Base-by-base conservation (phyloP, 2,329 filamentous ascomycete species). In the Xylariomycetidae sp. region DNA sequence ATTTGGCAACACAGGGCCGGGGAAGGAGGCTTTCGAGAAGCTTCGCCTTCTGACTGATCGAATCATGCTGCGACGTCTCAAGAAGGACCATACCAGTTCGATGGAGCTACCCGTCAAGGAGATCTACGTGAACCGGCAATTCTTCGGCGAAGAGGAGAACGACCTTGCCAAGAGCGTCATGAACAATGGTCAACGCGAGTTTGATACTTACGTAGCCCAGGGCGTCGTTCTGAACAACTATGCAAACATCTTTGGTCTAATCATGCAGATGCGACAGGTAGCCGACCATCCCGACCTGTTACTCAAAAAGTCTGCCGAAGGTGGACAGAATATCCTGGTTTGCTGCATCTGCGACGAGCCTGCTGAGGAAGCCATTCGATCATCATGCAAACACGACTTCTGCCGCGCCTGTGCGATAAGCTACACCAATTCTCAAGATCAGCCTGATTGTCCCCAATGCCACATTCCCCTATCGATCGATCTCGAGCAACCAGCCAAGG, bases 181-280 rank as follows among this genome's bases (percentile, higher is more conserved):
- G 88, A 87, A 81, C 12, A 94, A 86, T 54, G 84, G 86, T 6
- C 77, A 82, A 38, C 83, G 92, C 41, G 82, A 88, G 50, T 98
- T 97, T 47, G 87, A 97, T 54, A 97, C 89, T 0, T 98, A 97
- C 47, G 92, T 97, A 23, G 84, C 88, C 13, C 86, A 88, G 44
- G 89, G 88, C 66, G 90, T 97, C 14, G 79, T 98, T 61, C 74
- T 98, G 41, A 88, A 97, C 69, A 95, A 96, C 57, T 97, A 97
- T 49, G 92, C 92, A 66, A 98, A 98, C 58, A 97, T 98, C 45
- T 98, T 98, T 52, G 90, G 89, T 54, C 74, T 98, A 35, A 96
- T 98, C 54, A 97, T 97, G 88, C 89, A 95, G 61, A 97, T 98
- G 90, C 84, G 92, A 35, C 92, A 98, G 64, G 87, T 96, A 16